Conservation (phyloP, 495 filamentous ascomycete genomes). For the Mycothermus thermophilus region DNA sequence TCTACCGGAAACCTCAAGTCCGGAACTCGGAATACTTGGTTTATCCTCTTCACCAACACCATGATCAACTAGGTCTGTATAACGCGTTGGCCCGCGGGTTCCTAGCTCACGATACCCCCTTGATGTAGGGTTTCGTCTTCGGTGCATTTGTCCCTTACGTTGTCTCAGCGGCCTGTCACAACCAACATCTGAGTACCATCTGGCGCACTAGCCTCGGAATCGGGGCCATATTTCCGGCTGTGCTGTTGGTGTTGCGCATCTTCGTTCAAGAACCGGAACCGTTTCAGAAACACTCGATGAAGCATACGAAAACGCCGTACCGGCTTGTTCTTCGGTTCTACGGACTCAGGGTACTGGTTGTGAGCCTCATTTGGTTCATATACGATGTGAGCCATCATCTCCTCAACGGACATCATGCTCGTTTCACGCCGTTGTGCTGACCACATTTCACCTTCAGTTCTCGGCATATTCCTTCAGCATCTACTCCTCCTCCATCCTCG, state of each 20-base stretch:
- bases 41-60: constrained; percentile 85
- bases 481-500: constrained; percentile 58
- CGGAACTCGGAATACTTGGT: constrained; percentile 78
- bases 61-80: constrained; percentile 55
- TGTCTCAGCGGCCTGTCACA: constrained; percentile 52
- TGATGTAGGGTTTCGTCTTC: constrained; percentile 57
- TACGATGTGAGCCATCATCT: constrained; percentile 46
- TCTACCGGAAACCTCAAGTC: constrained; percentile 65
- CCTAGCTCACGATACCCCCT: too few species aligned
- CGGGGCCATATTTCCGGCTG: constrained; percentile 64
- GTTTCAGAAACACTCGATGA: constrained; percentile 47
- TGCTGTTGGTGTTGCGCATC: constrained; percentile 58
- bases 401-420: neutral
- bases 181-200: constrained; percentile 54
- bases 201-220: constrained; percentile 69
- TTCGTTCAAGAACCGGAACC: constrained; percentile 75
- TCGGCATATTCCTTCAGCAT: constrained; percentile 67
- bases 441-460: constrained; percentile 34
- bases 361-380: constrained; percentile 81
- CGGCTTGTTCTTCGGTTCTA: constrained; percentile 42
- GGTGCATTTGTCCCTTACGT: constrained; percentile 61
- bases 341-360: constrained; percentile 47
- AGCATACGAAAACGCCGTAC: constrained; percentile 43
- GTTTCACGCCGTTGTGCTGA: too few species aligned
- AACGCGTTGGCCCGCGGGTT: too few species aligned